A percentile compares a stretch with the other conserved stretches of the same genome.
These are phyloP conservation scores for Ophiostoma montium DNA, from an alignment of 2,329 filamentous ascomycete species.

Conservation along the genomic window DNA sequence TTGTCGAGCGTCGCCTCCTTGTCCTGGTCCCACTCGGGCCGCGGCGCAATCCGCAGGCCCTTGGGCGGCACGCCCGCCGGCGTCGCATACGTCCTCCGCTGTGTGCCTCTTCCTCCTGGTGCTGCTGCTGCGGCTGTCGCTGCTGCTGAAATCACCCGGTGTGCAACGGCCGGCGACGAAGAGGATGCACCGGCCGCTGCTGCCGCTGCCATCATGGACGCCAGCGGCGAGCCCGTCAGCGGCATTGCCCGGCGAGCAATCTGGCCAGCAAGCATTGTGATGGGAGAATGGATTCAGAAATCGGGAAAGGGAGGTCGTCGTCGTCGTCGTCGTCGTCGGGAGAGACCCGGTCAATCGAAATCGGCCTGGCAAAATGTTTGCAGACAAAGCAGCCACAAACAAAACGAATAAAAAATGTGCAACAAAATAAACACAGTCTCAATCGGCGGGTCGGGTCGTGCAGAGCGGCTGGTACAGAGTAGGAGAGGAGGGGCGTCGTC, in stretches of 20 bases:
- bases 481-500: neutral
- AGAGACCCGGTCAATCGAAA: no score
- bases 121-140: no score
- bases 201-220: slow-evolving; percentile 1
- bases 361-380: no score
- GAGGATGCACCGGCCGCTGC: slow-evolving; percentile 3
- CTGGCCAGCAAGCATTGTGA: slow-evolving; percentile 12
- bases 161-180: neutral
- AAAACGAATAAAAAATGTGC: no score
- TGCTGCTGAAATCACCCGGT: no score
- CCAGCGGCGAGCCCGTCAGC: neutral
- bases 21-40: slow-evolving; percentile 66
- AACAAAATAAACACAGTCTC: no score
- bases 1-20: slow-evolving; percentile 67
- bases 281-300: neutral
- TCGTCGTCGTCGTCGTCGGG: neutral
- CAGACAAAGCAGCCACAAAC: no score
- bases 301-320: neutral
- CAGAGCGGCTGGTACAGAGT: neutral
- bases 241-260: slow-evolving; percentile 11
- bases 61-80: slow-evolving; percentile 66
- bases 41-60: slow-evolving; percentile 64
- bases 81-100: slow-evolving; percentile 39
- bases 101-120: no score
- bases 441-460: neutral